Percentiles rank a stretch among this genome's conserved stretches.
These are phyloP conservation scores for Fusarium buharicum DNA, from an alignment of 2,329 filamentous ascomycete genomes.

Conservation along the genomic window DNA sequence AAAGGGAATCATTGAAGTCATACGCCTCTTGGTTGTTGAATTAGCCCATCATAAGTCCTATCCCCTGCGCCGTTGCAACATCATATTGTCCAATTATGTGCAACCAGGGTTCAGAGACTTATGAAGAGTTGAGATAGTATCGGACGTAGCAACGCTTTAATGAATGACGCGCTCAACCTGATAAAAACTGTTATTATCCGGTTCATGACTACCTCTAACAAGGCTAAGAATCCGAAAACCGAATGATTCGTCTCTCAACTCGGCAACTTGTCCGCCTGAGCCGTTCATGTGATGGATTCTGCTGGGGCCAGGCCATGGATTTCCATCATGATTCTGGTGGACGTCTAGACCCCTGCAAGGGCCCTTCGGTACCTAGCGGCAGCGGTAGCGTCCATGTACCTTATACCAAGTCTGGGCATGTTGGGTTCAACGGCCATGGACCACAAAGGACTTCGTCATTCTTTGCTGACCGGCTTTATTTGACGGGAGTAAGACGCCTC, in stretches of 20 bases:
- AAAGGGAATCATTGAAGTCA: too few relatives aligned
- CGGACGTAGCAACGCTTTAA: background rate
- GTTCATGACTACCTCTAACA: background rate
- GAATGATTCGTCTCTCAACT: slow-evolving; percentile 22
- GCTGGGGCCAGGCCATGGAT: slow-evolving; percentile 26
- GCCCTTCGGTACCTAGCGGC: background rate
- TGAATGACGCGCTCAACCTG: slow-evolving; percentile 17
- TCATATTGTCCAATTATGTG: slow-evolving; percentile 15
- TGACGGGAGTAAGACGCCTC: slow-evolving; percentile 19
- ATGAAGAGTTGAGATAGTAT: background rate
- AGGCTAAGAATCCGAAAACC: slow-evolving; percentile 4
- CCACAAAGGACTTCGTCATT: slow-evolving; percentile 34
- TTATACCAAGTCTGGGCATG: slow-evolving; percentile 24
- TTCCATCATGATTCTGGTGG: slow-evolving; percentile 28
- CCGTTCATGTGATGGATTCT: slow-evolving; percentile 39
- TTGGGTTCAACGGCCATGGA: slow-evolving; percentile 31
- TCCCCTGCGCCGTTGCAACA: too few relatives aligned
- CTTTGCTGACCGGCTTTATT: slow-evolving; percentile 14
- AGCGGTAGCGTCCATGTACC: slow-evolving; percentile 28
- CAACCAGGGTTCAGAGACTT: slow-evolving; percentile 1
- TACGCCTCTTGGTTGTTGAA: too few relatives aligned
- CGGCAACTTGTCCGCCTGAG: slow-evolving; percentile 27
- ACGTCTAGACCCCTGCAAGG: slow-evolving; percentile 31
- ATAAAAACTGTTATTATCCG: background rate
- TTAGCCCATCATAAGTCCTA: too few relatives aligned